Percentiles rank a stretch among this genome's conserved stretches.
Evolutionary conservation across 148 eudicot genomes (phyloP).

Genomic region (Chenopodium berlandieri): DNA sequence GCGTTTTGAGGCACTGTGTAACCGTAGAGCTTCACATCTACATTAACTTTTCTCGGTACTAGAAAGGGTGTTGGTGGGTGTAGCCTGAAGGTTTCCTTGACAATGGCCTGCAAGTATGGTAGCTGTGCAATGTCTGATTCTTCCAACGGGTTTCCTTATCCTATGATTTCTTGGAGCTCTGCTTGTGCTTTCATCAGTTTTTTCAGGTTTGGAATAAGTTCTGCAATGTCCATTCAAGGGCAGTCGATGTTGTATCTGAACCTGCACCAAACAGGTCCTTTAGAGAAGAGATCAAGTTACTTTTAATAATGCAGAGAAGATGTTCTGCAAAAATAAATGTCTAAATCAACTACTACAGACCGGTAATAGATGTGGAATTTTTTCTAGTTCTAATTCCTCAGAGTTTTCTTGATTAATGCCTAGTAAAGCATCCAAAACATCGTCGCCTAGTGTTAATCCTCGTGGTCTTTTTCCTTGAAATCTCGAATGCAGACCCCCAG

Average conservation of each 20-base stretch:
- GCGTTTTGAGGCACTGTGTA: constrained; percentile 5
- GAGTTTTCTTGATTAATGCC: constrained; percentile 4
- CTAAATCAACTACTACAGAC: background rate
- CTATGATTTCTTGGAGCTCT: background rate
- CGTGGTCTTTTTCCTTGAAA: too few species aligned
- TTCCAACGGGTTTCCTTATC: background rate
- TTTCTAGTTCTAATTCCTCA: background rate
- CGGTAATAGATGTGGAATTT: constrained; percentile 1
- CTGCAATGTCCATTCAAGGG: constrained; percentile 15
- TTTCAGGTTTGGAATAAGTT: constrained; percentile 1
- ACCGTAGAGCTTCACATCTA: background rate
- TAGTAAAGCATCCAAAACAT: too few species aligned
- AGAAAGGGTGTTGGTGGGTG: constrained; percentile 13
- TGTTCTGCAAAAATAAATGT: background rate
- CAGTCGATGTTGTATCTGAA: constrained; percentile 20
- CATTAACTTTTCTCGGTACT: constrained; percentile 9
- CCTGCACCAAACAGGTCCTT: constrained; percentile 20
- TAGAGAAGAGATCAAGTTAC: background rate
- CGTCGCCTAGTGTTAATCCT: too few species aligned
- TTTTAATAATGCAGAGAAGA: background rate
- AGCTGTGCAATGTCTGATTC: background rate
- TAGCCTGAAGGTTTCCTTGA: constrained; percentile 18
- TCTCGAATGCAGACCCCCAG: too few species aligned
- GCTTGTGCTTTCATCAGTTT: constrained; percentile 5
- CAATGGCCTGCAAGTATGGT: constrained; percentile 11